Base-by-base conservation (phyloP, 1,284 basidiomycete genomes). In the Mixia osmundae region DNA sequence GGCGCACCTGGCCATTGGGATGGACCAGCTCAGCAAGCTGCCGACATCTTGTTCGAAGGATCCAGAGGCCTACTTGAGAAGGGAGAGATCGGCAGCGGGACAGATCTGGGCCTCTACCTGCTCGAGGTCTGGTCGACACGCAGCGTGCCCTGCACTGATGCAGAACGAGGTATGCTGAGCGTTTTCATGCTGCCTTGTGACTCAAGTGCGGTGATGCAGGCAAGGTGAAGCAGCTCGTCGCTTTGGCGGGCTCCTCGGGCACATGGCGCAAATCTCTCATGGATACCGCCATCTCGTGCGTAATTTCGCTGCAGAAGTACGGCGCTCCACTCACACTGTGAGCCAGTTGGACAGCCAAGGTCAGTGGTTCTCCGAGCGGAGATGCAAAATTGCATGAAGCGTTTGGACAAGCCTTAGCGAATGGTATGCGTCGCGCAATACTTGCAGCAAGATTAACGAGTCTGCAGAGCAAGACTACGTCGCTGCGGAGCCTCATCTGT, bases 301-400 rank as follows among this genome's bases (percentile, higher is more conserved):
- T 63, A 12, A 23, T 8, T 30, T 29, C n/a, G 20, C 21, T 20
- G 36, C 22, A 33, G 34, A 22, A 14, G 18, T n/a, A 32, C n/a
- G 26, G 38, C 19, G 22, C 16, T 7, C 16, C 11, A 24, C 10
- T 32, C 11, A 32, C 24, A 20, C 16, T 21, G 19, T 12, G 37
- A n/a, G n/a, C n/a, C 44, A 82, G 78, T 30, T 91, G 83, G 82
- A 72, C 77, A 31, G 64, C 70, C 8, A 76, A 72, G 50, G 63
- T 66, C 44, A 72, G 76, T 3, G 54, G 63, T n/a, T 72, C 66
- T 54, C 76, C 80, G 11, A 68, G 71, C 24, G 85, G 85, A 22
- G 85, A 94, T 61, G 71, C 72, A 23, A 68, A 68, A 37, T 60
- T 94, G 32, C 78, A 80, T 36, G 72, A 79, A 46, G 89, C 89